Evolutionary conservation across 805 yeast genomes (phyloP).

Genomic region (Candida sonorensis): DNA sequence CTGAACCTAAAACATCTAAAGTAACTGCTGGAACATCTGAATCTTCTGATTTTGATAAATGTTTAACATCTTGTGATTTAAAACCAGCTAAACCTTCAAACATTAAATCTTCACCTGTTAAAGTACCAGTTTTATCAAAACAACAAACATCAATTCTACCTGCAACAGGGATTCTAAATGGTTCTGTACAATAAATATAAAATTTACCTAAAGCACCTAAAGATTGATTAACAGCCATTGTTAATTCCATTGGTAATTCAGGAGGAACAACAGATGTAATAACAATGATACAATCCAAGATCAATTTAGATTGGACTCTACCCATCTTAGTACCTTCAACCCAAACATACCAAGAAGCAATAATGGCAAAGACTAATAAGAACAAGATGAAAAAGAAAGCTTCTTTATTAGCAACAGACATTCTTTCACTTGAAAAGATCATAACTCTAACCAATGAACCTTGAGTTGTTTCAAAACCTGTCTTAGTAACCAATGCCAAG

Average conservation of each 20-base stretch:
- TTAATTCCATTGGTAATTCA: slow-evolving; percentile 97
- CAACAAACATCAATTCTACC: slow-evolving; percentile 98
- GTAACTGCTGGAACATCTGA: slow-evolving; percentile 64
- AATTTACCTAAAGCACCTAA: slow-evolving; percentile 80
- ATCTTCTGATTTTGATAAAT: slow-evolving; percentile 42
- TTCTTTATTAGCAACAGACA: slow-evolving; percentile 92
- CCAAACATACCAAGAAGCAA: slow-evolving; percentile 98
- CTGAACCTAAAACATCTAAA: slow-evolving; percentile 77
- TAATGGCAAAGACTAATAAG: slow-evolving; percentile 82
- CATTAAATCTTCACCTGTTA: slow-evolving; percentile 92
- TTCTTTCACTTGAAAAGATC: slow-evolving; percentile 95
- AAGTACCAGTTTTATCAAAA: slow-evolving; percentile 96
- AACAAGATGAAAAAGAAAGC: slow-evolving; percentile 89
- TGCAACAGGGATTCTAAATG: slow-evolving; percentile 95
- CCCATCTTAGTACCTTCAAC: slow-evolving; percentile 95
- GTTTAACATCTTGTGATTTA: slow-evolving; percentile 42
- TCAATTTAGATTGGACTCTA: slow-evolving; percentile 86
- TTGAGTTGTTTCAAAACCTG: slow-evolving; percentile 98
- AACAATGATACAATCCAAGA: slow-evolving; percentile 91
- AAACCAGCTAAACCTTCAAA: slow-evolving; percentile 96
- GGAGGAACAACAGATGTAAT: slow-evolving; percentile 98
- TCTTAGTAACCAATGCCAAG: slow-evolving; percentile 79
- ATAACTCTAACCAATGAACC: slow-evolving; percentile 93
- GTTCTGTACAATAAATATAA: slow-evolving; percentile 95
- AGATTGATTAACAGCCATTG: slow-evolving; percentile 95